Percentiles rank a stretch among this genome's conserved stretches.
Evolutionary conservation across 306 rosid species (phyloP).

Genomic region (Luffa aegyptiaca): DNA sequence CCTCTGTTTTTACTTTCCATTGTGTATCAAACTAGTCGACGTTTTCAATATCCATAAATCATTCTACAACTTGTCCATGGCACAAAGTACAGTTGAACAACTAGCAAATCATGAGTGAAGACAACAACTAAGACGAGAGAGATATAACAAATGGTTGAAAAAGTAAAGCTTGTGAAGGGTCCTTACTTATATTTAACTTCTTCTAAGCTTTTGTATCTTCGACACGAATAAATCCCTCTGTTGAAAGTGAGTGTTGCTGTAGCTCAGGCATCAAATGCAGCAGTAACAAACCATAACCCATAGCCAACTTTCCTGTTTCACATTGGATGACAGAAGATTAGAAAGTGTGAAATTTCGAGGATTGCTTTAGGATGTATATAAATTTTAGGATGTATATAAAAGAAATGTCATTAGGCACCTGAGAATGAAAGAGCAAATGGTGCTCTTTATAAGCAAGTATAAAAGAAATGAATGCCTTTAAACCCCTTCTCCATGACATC

Average conservation of each 20-base stretch:
- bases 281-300: slow-evolving; percentile 69
- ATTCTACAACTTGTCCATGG: no score
- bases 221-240: slow-evolving; percentile 58
- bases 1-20: no score
- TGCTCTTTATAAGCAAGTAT: slow-evolving; percentile 83
- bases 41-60: no score
- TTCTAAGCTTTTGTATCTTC: slow-evolving; percentile 47
- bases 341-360: slow-evolving; percentile 7
- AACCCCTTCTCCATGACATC: slow-evolving; percentile 90
- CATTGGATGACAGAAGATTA: background rate
- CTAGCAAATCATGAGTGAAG: no score
- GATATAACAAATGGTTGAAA: background rate
- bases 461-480: slow-evolving; percentile 80
- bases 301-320: slow-evolving; percentile 77
- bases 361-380: background rate
- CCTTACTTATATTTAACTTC: slow-evolving; percentile 70
- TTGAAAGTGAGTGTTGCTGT: slow-evolving; percentile 55
- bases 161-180: background rate
- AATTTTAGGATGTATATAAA: no score
- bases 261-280: slow-evolving; percentile 76
- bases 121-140: no score
- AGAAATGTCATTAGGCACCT: slow-evolving; percentile 29
- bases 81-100: no score
- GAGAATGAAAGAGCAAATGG: slow-evolving; percentile 68
- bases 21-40: no score